A percentile compares a stretch with the other conserved stretches of the same genome.
Conservation (phyloP, 2,329 filamentous ascomycete species). For the Reticulascus tulasneorum region DNA sequence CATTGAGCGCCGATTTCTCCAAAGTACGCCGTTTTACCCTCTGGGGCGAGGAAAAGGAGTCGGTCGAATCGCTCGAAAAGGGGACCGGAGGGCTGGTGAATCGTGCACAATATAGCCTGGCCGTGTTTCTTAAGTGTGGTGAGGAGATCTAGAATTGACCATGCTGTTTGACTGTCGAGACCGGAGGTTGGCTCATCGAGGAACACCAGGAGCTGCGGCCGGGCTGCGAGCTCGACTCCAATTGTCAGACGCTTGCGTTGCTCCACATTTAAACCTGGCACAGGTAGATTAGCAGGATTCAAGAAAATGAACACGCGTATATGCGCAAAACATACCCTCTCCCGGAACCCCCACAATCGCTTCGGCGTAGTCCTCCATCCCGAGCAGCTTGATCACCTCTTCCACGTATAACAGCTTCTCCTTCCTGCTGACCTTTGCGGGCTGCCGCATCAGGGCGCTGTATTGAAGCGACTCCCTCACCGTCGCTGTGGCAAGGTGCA, state of each 20-base stretch:
- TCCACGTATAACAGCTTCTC: slow-evolving; percentile 23
- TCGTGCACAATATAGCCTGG: slow-evolving; percentile 35
- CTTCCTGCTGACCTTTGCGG: slow-evolving; percentile 43
- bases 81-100: slow-evolving; percentile 16
- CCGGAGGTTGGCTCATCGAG: slow-evolving; percentile 75
- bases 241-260: slow-evolving; percentile 62
- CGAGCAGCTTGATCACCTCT: slow-evolving; percentile 22
- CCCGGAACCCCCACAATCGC: slow-evolving; percentile 66
- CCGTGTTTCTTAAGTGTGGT: slow-evolving; percentile 56
- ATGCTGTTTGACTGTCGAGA: slow-evolving; percentile 70
- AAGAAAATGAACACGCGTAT: background rate
- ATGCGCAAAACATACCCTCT: slow-evolving; percentile 32
- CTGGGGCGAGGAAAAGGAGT: slow-evolving; percentile 9
- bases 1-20: slow-evolving; percentile 50
- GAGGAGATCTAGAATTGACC: slow-evolving; percentile 68
- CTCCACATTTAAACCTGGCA: slow-evolving; percentile 34
- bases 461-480: slow-evolving; percentile 66
- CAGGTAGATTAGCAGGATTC: slow-evolving; percentile 16
- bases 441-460: slow-evolving; percentile 64
- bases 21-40: slow-evolving; percentile 44
- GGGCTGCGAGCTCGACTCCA: slow-evolving; percentile 71
- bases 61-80: slow-evolving; percentile 16
- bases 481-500: slow-evolving; percentile 5
- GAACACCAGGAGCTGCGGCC: slow-evolving; percentile 69
- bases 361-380: slow-evolving; percentile 61